Evolutionary conservation across 169 alveolate species (phyloP).

Genomic region (Pseudocohnilembus persalinus): DNA sequence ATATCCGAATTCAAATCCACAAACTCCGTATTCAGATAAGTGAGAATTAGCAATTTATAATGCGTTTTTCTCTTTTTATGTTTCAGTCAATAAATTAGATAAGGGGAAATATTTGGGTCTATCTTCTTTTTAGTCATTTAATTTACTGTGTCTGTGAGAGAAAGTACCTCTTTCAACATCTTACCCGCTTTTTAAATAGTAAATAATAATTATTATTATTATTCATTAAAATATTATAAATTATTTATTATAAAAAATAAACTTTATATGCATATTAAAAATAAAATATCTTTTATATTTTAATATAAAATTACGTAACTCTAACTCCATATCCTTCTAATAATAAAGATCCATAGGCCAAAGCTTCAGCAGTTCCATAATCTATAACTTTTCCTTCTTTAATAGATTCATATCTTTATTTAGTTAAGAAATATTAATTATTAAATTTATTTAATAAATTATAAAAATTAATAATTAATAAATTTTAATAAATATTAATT

Average conservation of each 20-base stretch:
- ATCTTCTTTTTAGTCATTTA: slow-evolving; percentile 87
- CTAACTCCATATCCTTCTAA: slow-evolving; percentile 93
- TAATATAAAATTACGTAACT: slow-evolving; percentile 14
- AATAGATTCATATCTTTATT: slow-evolving; percentile 38
- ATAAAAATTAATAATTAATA: no score
- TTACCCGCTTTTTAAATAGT: slow-evolving; percentile 84
- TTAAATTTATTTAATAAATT: no score
- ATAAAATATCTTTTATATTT: no score
- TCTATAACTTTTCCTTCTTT: slow-evolving; percentile 85
- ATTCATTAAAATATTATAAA: background rate
- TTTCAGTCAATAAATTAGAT: slow-evolving; percentile 1
- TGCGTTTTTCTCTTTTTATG: slow-evolving; percentile 33
- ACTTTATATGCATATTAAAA: background rate
- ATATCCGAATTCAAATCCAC: slow-evolving; percentile 96
- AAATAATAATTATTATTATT: background rate
- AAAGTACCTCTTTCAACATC: slow-evolving; percentile 97
- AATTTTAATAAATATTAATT: no score
- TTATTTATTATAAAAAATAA: no score
- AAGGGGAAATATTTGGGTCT: slow-evolving; percentile 56
- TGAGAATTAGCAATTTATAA: slow-evolving; percentile 86
- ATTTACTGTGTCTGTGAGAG: slow-evolving; percentile 94
- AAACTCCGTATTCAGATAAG: slow-evolving; percentile 91
- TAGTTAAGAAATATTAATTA: no score
- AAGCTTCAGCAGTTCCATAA: slow-evolving; percentile 92
- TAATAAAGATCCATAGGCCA: slow-evolving; percentile 93